phyloP scores from a whole-genome alignment of 345 rosid species.

The Leavenworthia alabamica region DNA sequence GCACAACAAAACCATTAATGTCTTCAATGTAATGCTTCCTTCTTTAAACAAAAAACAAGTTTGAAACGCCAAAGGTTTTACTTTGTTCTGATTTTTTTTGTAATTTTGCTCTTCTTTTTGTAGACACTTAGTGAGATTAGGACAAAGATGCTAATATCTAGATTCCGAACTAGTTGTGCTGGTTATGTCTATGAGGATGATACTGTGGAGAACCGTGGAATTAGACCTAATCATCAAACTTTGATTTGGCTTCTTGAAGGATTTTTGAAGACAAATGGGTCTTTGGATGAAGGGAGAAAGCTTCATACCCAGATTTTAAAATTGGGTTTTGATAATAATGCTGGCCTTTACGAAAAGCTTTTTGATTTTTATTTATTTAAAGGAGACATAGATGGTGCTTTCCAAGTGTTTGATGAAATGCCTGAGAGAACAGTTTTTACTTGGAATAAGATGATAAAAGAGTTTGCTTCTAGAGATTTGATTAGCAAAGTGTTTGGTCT shows the following conservation, averaged over 20 bases:
- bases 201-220: conserved; percentile 33
- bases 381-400: conserved; percentile 41
- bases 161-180: conserved; percentile 22
- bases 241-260: conserved; percentile 50
- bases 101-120: background rate
- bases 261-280: conserved; percentile 39
- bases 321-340: conserved; percentile 45
- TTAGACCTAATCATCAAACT: conserved; percentile 47
- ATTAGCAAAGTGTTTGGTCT: conserved; percentile 30
- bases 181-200: conserved; percentile 33
- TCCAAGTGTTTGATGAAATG: conserved; percentile 64
- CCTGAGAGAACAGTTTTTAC: conserved; percentile 39
- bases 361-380: conserved; percentile 39
- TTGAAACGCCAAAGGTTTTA: conserved; percentile 1
- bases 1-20: conserved; percentile 17
- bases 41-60: background rate
- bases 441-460: conserved; percentile 53
- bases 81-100: background rate
- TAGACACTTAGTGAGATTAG: conserved; percentile 34
- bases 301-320: conserved; percentile 56
- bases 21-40: conserved; percentile 26
- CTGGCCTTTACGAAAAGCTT: conserved; percentile 38
- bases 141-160: conserved; percentile 20
- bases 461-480: conserved; percentile 36
- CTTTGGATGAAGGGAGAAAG: conserved; percentile 43